Evolutionary conservation across 2,329 filamentous ascomycete species (phyloP).

Genomic region (Aspergillus novofumigatus): DNA sequence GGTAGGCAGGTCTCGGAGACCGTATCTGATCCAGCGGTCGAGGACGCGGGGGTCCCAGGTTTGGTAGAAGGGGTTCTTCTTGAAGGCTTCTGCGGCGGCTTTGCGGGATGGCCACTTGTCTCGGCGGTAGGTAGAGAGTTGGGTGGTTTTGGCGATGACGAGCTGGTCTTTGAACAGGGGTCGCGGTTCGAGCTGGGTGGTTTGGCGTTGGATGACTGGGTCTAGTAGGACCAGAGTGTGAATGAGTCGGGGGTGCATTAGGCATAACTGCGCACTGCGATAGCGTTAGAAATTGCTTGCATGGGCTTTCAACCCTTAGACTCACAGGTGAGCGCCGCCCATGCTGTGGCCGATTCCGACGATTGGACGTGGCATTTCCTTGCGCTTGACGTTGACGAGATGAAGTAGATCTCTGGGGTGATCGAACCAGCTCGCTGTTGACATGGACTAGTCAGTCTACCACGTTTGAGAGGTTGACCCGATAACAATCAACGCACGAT

Average conservation of each 20-base stretch:
- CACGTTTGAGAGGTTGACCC: neutral
- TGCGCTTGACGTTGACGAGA: slow-evolving; percentile 78
- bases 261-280: slow-evolving; percentile 58
- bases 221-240: slow-evolving; percentile 75
- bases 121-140: slow-evolving; percentile 65
- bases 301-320: neutral
- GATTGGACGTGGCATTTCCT: slow-evolving; percentile 74
- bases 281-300: neutral
- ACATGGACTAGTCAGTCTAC: slow-evolving; percentile 13
- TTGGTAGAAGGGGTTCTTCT: slow-evolving; percentile 69
- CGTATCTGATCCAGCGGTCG: slow-evolving; percentile 66
- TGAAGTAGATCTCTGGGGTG: slow-evolving; percentile 78
- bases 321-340: slow-evolving; percentile 66
- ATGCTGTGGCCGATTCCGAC: slow-evolving; percentile 87
- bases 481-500: slow-evolving; percentile 57
- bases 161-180: slow-evolving; percentile 20
- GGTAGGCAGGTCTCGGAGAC: slow-evolving; percentile 71
- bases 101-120: slow-evolving; percentile 77
- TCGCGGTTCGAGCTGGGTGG: slow-evolving; percentile 36
- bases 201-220: slow-evolving; percentile 63
- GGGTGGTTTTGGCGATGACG: slow-evolving; percentile 34
- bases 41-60: slow-evolving; percentile 79
- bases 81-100: slow-evolving; percentile 64
- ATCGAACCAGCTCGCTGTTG: slow-evolving; percentile 75
- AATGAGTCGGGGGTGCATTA: slow-evolving; percentile 78